A percentile compares a stretch with the other conserved stretches of the same genome.
Conservation (phyloP, 2,329 filamentous ascomycete species). For the Phoma herbarum region DNA sequence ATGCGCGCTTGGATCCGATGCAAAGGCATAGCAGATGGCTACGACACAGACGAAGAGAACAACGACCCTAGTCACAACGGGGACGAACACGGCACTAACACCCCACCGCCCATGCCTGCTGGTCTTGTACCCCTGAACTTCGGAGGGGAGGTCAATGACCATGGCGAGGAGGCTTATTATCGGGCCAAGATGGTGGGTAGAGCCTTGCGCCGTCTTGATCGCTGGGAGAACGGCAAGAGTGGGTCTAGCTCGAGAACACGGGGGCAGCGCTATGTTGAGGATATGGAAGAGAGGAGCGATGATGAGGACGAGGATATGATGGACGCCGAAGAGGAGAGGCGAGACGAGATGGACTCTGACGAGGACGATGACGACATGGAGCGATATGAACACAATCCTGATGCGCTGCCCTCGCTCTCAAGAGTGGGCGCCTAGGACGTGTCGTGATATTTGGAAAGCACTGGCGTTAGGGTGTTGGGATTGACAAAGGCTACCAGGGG, state of each 20-base stretch:
- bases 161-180: constrained; percentile 75
- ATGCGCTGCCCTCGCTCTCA: neutral
- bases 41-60: constrained; percentile 57
- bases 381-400: neutral
- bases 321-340: constrained; percentile 34
- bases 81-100: constrained; percentile 41
- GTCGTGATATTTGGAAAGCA: neutral
- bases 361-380: constrained; percentile 46
- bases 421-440: neutral
- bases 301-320: constrained; percentile 47
- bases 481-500: neutral
- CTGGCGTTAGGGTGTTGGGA: neutral
- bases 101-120: constrained; percentile 48
- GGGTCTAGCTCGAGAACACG: constrained; percentile 19
- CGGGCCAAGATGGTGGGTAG: constrained; percentile 73
- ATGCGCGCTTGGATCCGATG: constrained; percentile 72
- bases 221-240: constrained; percentile 67
- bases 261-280: constrained; percentile 10
- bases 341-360: constrained; percentile 45
- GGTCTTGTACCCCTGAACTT: constrained; percentile 69
- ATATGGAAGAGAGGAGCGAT: constrained; percentile 13
- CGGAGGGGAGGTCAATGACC: constrained; percentile 71
- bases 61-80: constrained; percentile 51
- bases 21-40: constrained; percentile 56
- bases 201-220: constrained; percentile 69